Percentiles rank a stretch among this genome's conserved stretches.
phyloP scores from a whole-genome alignment of 1,139 yeast genomes.

The Saccharomyces pastorianus region DNA sequence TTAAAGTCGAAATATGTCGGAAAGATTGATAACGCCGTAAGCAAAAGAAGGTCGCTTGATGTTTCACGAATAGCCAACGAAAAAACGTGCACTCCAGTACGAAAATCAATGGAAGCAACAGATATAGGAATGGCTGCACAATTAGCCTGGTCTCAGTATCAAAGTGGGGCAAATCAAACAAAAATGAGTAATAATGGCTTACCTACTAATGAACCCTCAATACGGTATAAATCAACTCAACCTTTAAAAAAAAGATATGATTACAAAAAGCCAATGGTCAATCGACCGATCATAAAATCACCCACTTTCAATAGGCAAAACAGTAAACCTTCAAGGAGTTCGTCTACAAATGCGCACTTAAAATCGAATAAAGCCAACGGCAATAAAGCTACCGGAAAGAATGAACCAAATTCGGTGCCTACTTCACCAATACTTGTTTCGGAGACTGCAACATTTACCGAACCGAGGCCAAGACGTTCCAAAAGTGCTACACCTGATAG shows the following conservation, averaged over 20 bases:
- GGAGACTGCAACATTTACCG: not conserved
- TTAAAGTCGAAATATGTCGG: not conserved
- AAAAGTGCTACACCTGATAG: not conserved
- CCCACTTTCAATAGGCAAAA: constrained; percentile 8
- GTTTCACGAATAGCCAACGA: not conserved
- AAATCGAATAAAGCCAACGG: constrained; percentile 1
- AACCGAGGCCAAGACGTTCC: not conserved
- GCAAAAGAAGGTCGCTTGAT: not conserved
- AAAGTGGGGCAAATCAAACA: constrained; percentile 1
- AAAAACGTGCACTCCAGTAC: not conserved
- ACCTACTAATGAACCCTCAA: not conserved
- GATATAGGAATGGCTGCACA: constrained; percentile 18
- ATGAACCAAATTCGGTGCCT: constrained; percentile 1
- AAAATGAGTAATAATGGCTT: not conserved
- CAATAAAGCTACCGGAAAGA: not conserved
- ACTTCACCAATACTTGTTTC: constrained; percentile 2
- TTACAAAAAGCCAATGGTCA: constrained; percentile 19
- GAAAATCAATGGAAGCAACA: constrained; percentile 10
- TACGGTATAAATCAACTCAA: not conserved
- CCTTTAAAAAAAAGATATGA: constrained; percentile 12
- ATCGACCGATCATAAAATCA: constrained; percentile 16
- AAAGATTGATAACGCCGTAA: not conserved
- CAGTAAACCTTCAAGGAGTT: not conserved
- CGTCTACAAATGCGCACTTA: not conserved
- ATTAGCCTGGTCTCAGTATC: constrained; percentile 14